phyloP scores from a whole-genome alignment of 768 basidiomycete genomes.

The Tulasnella sp. region DNA sequence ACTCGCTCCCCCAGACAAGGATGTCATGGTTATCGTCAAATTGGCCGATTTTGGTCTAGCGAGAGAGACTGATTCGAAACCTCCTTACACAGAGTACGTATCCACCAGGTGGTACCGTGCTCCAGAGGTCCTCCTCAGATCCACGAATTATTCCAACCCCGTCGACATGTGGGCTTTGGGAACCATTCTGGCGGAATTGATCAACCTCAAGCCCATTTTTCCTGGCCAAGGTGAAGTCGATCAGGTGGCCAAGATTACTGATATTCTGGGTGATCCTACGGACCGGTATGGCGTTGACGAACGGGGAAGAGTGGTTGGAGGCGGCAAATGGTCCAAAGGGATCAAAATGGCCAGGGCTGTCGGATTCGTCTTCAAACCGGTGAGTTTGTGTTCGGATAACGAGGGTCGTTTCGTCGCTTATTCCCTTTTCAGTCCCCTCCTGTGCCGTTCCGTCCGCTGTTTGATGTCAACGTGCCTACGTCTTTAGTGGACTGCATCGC shows the following conservation, averaged over 20 bases:
- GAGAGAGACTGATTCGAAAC: constrained; percentile 69
- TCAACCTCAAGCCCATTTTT: constrained; percentile 90
- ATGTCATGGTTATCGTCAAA: constrained; percentile 94
- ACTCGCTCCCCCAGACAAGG: constrained; percentile 61
- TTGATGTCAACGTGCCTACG: constrained; percentile 62
- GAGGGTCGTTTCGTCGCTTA: background rate
- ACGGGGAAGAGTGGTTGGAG: constrained; percentile 58
- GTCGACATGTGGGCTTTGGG: constrained; percentile 99
- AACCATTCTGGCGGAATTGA: constrained; percentile 92
- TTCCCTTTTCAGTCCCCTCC: constrained; percentile 26
- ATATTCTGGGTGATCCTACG: constrained; percentile 80
- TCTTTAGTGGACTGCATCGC: constrained; percentile 84
- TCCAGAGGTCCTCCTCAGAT: constrained; percentile 86
- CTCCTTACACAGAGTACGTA: constrained; percentile 98
- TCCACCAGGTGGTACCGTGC: constrained; percentile 99
- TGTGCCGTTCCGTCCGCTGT: constrained; percentile 42
- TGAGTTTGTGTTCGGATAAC: constrained; percentile 27
- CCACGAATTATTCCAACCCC: constrained; percentile 87
- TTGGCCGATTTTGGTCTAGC: constrained; percentile 97
- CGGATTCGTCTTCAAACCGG: constrained; percentile 85
- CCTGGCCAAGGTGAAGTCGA: constrained; percentile 88
- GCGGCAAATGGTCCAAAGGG: constrained; percentile 77
- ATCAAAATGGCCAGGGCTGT: constrained; percentile 75
- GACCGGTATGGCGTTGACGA: constrained; percentile 65
- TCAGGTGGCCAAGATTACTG: constrained; percentile 81